These are phyloP conservation scores for Fennellomyces sp. DNA, from an alignment of 371 early-diverging fungal genomes.

Conservation along the genomic window DNA sequence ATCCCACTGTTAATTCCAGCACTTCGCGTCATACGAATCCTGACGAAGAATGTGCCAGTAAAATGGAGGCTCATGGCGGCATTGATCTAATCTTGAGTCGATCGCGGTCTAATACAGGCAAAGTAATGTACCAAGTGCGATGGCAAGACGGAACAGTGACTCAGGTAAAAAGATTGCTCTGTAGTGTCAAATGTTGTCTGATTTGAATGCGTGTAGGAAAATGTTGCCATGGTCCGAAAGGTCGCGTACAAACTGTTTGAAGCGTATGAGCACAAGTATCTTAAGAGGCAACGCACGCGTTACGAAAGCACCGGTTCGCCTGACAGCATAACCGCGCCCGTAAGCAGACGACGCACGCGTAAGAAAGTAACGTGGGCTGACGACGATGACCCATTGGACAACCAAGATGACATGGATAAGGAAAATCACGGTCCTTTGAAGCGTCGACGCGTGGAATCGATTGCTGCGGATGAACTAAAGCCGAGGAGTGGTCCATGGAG, in stretches of 20 bases:
- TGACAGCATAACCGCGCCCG: no score
- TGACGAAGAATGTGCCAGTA: no score
- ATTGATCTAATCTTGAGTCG: not conserved
- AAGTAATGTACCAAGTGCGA: constrained; percentile 2
- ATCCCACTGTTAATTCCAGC: no score
- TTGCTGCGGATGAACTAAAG: not conserved
- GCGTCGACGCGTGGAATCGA: no score
- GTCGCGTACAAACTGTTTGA: not conserved
- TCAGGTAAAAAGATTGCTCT: constrained; percentile 3
- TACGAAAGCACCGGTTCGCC: not conserved
- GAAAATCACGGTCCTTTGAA: not conserved
- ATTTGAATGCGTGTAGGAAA: not conserved
- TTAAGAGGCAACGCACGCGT: not conserved
- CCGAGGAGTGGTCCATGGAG: not conserved
- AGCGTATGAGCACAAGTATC: not conserved
- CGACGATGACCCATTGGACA: not conserved
- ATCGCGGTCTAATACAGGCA: not conserved
- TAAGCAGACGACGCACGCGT: not conserved
- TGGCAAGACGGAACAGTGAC: constrained; percentile 10
- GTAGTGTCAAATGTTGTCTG: not conserved
- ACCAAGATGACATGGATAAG: not conserved
- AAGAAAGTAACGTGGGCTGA: not conserved
- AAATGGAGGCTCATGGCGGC: not conserved
- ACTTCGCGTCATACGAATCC: no score
- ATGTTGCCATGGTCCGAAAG: not conserved